Conservation (phyloP, 1,139 yeast genomes). For the Suhomyces taliae region DNA sequence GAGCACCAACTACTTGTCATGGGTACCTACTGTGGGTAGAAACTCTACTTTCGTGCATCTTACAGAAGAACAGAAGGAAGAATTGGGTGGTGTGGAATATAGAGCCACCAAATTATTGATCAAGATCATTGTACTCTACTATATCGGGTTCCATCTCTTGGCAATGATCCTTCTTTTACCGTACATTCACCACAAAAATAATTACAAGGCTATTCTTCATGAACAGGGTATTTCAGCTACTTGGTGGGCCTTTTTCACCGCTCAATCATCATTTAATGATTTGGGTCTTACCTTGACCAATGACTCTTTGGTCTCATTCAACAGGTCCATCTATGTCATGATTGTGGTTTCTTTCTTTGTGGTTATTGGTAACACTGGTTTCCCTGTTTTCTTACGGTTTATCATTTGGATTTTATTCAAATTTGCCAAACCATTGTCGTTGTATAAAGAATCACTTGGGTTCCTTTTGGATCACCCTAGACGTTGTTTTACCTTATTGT, state of each 20-base stretch:
- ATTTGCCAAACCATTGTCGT: constrained; percentile 63
- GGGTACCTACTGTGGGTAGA: constrained; percentile 93
- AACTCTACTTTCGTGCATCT: constrained; percentile 88
- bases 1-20: constrained; percentile 72
- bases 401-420: constrained; percentile 79
- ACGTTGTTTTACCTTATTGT: constrained; percentile 88
- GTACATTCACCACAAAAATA: constrained; percentile 53
- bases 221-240: constrained; percentile 64
- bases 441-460: constrained; percentile 73
- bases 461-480: constrained; percentile 94
- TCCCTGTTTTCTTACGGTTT: constrained; percentile 77
- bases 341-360: constrained; percentile 66
- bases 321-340: constrained; percentile 61
- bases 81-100: constrained; percentile 95
- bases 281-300: constrained; percentile 80
- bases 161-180: constrained; percentile 61
- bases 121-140: constrained; percentile 63
- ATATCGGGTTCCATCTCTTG: constrained; percentile 71
- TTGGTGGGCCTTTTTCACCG: constrained; percentile 93
- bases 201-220: constrained; percentile 45
- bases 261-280: constrained; percentile 78
- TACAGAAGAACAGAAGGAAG: constrained; percentile 84
- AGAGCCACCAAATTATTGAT: constrained; percentile 80
- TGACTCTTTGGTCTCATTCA: constrained; percentile 71
- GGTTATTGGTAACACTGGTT: constrained; percentile 90